Base-by-base conservation (phyloP, 177 flowering plant species). In the Vitis hybrid region DNA sequence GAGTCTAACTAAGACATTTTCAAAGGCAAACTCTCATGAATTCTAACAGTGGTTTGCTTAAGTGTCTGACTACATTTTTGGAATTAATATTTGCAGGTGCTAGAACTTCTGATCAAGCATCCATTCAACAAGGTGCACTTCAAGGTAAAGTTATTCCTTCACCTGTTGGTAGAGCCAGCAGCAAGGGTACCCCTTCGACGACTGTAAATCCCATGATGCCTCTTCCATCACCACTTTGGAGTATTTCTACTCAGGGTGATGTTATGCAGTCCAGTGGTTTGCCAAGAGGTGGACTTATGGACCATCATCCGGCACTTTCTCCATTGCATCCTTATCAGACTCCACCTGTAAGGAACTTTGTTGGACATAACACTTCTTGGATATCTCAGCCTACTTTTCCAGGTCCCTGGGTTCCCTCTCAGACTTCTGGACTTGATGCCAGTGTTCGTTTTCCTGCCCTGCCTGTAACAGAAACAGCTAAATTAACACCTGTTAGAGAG, bases 211-310 rank as follows among this genome's bases (percentile, higher is more conserved):
- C 96, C 1, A 68, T 80, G 57, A 72, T 85, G 5, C 87, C 97
- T 19, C 79, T 82, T 29, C 87, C 98, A 13, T 91, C 97, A 15
- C 98, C 99, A 11, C 67, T 87, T 49, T 94, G 97, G 99, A 92
- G 75, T 77, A 54, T 86, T 20, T 60, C 93, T 59, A 81, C 89
- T 1, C 84, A 97, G 10, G 71, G 69, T 71, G 88, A 87, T 73
- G 79, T 75, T n/a, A 63, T 84, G 65, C 87, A 82, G 61, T 67
- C 86, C 22, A 77, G 76, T 68, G 70, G 71, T 63, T 60, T 81
- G 58, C 76, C 82, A 3, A 82, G 87, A 80, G 83, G 85, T 50
- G 66, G 83, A 12, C 61, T 81, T 67, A 39, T 82, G 74, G 99
- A 89, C 76, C 79, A 79, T 79, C 84, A 79, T 74, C 91, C 77